These are phyloP conservation scores for Maudiozyma humilis DNA, from an alignment of 1,139 yeast genomes.

Conservation along the genomic window DNA sequence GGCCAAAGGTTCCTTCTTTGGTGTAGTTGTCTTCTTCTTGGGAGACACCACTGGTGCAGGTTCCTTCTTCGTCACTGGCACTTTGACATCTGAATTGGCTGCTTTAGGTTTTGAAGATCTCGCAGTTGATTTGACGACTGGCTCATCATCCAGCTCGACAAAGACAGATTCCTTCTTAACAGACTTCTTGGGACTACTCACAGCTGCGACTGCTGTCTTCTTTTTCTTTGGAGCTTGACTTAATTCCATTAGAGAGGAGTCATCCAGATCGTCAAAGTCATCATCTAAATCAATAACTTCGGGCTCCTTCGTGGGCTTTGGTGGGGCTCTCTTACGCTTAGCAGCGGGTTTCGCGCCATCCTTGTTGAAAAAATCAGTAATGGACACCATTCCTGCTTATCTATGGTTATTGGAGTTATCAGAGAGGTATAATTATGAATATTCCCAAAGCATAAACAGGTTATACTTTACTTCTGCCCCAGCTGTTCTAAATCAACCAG, in stretches of 20 bases:
- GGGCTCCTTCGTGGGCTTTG: not conserved
- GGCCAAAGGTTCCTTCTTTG: not conserved
- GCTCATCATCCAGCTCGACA: not conserved
- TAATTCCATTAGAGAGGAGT: constrained; percentile 7
- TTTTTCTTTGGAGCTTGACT: not conserved
- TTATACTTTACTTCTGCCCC: too few species aligned
- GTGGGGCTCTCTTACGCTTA: not conserved
- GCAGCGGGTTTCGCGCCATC: constrained; percentile 7
- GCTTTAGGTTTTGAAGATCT: not conserved
- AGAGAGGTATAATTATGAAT: too few species aligned
- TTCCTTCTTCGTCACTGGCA: not conserved
- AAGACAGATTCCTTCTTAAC: not conserved
- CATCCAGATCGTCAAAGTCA: constrained; percentile 13
- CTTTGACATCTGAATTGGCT: not conserved
- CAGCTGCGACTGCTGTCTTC: not conserved
- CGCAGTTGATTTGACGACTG: not conserved
- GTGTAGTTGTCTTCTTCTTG: not conserved
- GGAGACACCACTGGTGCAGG: not conserved
- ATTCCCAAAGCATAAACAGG: too few species aligned
- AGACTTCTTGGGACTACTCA: not conserved
- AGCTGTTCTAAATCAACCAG: too few species aligned
- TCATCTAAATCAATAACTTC: constrained; percentile 25
- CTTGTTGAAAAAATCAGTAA: constrained; percentile 34
- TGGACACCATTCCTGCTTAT: constrained; percentile 13
- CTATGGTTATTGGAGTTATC: too few species aligned